Evolutionary conservation across 228 moss, liverwort and hornwort genomes (phyloP).

Genomic region (Sphagnum fallax): DNA sequence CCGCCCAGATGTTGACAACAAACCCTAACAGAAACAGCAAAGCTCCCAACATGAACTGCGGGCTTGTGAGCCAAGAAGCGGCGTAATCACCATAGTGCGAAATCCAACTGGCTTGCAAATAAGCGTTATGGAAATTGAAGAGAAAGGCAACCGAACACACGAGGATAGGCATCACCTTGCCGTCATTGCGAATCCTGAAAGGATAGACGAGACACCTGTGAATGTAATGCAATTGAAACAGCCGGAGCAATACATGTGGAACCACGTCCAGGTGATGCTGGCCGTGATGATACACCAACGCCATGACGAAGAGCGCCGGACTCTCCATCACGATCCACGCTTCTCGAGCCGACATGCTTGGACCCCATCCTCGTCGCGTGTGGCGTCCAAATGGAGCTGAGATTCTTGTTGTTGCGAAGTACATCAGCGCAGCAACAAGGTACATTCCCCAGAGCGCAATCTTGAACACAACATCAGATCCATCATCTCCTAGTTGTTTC

Average conservation of each 20-base stretch:
- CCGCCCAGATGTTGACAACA: conserved; percentile 74
- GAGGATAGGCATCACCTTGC: conserved; percentile 48
- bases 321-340: conserved; percentile 92
- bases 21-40: conserved; percentile 53
- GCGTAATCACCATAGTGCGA: conserved; percentile 71
- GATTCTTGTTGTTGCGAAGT: conserved; percentile 10
- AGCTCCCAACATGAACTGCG: conserved; percentile 60
- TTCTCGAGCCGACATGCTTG: conserved; percentile 58
- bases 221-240: conserved; percentile 78
- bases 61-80: conserved; percentile 59
- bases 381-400: conserved; percentile 70
- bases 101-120: conserved; percentile 79
- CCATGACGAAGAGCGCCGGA: conserved; percentile 80
- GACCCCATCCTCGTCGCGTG: conserved; percentile 54
- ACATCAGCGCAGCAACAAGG: conserved; percentile 6
- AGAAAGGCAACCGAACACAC: conserved; percentile 15
- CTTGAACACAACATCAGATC: conserved; percentile 36
- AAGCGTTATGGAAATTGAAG: conserved; percentile 65
- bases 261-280: conserved; percentile 46
- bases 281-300: conserved; percentile 57
- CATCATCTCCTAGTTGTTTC: conserved; percentile 5
- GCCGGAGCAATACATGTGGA: conserved; percentile 63
- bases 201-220: conserved; percentile 77
- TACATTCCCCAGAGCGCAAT: conserved; percentile 28
- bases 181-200: conserved; percentile 67